These are phyloP conservation scores for Lecanicillium sp. DNA, from an alignment of 2,329 filamentous ascomycete species.

Conservation along the genomic window DNA sequence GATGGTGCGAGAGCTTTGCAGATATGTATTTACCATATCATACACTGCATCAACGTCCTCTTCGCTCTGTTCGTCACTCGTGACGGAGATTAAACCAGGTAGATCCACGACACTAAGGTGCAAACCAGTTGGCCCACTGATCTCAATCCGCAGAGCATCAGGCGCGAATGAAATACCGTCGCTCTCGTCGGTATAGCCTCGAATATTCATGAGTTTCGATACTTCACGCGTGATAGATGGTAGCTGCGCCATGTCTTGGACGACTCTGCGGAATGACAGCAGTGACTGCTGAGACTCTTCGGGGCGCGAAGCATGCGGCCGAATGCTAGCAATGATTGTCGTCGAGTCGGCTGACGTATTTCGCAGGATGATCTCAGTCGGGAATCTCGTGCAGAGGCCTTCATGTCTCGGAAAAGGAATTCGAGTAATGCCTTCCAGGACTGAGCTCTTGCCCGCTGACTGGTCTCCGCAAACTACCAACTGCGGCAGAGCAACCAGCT, in stretches of 20 bases:
- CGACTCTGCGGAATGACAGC: conserved; percentile 13
- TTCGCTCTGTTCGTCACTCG: conserved; percentile 27
- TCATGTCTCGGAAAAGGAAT: conserved; percentile 54
- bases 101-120: conserved; percentile 42
- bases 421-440: conserved; percentile 58
- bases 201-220: conserved; percentile 18
- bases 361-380: conserved; percentile 57
- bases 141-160: conserved; percentile 22
- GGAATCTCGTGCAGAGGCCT: conserved; percentile 56
- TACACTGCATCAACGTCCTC: conserved; percentile 29
- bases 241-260: conserved; percentile 20
- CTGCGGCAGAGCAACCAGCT: too few species aligned
- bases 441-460: conserved; percentile 58
- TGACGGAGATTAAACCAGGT: conserved; percentile 36
- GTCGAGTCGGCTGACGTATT: too few species aligned
- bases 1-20: conserved; percentile 35
- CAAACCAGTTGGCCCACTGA: conserved; percentile 18
- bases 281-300: conserved; percentile 9
- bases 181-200: conserved; percentile 6
- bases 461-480: conserved; percentile 57
- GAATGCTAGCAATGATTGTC: conserved; percentile 17
- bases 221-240: conserved; percentile 19
- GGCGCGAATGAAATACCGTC: conserved; percentile 17
- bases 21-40: conserved; percentile 34
- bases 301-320: conserved; percentile 15